Conservation (phyloP, 441 rosid species). For the Arabidopsis lyrata region DNA sequence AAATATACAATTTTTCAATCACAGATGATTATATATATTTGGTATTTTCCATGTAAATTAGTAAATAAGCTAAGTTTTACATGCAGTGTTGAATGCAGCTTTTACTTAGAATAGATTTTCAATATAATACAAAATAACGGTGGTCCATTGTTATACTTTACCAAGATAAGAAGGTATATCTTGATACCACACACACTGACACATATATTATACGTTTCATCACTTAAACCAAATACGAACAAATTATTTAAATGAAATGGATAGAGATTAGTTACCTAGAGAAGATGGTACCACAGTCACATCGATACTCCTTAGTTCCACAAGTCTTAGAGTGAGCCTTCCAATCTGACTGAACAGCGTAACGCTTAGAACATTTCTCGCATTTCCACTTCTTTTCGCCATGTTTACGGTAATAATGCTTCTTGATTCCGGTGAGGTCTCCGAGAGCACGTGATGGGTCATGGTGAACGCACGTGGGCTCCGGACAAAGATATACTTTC, state of each 20-base stretch:
- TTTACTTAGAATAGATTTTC: conserved; percentile 29
- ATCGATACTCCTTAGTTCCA: conserved; percentile 88
- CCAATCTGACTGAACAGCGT: conserved; percentile 98
- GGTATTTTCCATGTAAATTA: conserved; percentile 34
- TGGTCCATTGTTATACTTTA: conserved; percentile 43
- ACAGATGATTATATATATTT: conserved; percentile 35
- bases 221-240: conserved; percentile 33
- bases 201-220: conserved; percentile 38
- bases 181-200: conserved; percentile 24
- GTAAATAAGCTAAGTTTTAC: conserved; percentile 35
- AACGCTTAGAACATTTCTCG: conserved; percentile 84
- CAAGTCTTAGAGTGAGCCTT: conserved; percentile 96
- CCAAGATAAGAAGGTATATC: conserved; percentile 40
- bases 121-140: conserved; percentile 11
- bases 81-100: conserved; percentile 39
- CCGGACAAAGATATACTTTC: conserved; percentile 97
- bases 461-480: conserved; percentile 96
- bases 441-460: conserved; percentile 97
- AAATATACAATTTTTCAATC: conserved; percentile 34
- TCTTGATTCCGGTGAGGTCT: conserved; percentile 93
- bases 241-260: conserved; percentile 41
- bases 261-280: conserved; percentile 67
- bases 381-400: conserved; percentile 98
- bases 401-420: conserved; percentile 87
- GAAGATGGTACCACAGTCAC: conserved; percentile 92